These are phyloP conservation scores for Astrothelium macrocarpum DNA, from an alignment of 495 filamentous ascomycete genomes.

Conservation along the genomic window DNA sequence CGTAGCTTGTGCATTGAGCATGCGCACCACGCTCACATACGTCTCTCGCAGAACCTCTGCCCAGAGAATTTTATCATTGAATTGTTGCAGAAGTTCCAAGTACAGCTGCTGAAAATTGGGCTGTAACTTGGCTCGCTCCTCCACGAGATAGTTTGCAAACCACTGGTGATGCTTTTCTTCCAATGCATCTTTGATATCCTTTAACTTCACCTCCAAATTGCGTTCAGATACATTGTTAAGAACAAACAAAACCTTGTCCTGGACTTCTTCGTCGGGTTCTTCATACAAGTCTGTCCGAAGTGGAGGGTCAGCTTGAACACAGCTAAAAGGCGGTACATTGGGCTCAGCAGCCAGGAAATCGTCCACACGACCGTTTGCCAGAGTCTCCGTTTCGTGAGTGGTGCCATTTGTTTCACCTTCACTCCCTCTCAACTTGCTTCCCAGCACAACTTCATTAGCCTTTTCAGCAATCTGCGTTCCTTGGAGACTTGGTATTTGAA, in stretches of 20 bases:
- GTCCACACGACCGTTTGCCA: constrained; percentile 59
- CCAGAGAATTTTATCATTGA: constrained; percentile 70
- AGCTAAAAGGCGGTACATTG: constrained; percentile 52
- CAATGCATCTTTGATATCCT: constrained; percentile 66
- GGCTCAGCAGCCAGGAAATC: constrained; percentile 45
- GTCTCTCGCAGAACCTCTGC: constrained; percentile 87
- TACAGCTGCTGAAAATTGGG: constrained; percentile 93
- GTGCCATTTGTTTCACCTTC: constrained; percentile 22
- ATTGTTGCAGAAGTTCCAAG: constrained; percentile 75
- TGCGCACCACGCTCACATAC: constrained; percentile 69
- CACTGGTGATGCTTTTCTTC: constrained; percentile 79
- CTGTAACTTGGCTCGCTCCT: constrained; percentile 90
- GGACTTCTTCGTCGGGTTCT: constrained; percentile 72
- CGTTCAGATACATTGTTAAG: constrained; percentile 90
- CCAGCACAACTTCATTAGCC: constrained; percentile 66
- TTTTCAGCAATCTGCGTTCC: constrained; percentile 75
- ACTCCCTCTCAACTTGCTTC: constrained; percentile 34
- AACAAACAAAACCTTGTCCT: constrained; percentile 90
- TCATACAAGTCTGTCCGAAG: constrained; percentile 50
- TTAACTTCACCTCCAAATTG: constrained; percentile 73
- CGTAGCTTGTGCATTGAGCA: constrained; percentile 82
- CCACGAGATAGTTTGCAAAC: constrained; percentile 94
- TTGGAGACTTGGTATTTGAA: constrained; percentile 69
- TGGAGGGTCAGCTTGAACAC: constrained; percentile 63
- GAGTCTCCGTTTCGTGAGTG: constrained; percentile 24